Evolutionary conservation across 106 monocot genomes (phyloP), one percentile per base, ranked within the genome.

Genomic region (Xerophyta viscosa): DNA sequence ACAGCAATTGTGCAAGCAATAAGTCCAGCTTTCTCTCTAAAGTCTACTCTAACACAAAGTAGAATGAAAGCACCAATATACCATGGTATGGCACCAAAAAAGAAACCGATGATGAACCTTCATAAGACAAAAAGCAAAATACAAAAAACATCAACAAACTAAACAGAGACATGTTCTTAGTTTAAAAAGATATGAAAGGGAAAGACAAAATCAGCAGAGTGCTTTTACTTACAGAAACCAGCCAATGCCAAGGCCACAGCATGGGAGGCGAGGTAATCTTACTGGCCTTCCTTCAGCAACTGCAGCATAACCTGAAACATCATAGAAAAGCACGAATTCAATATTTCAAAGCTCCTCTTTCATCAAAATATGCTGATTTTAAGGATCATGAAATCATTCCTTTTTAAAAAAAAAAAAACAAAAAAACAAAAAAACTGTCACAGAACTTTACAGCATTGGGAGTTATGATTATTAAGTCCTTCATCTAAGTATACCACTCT

Each of bases 61-160:
- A 65, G 50, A 45, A 79, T 45, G 33, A 74, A 65, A 43, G 79
- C 79, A 61, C 73, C 79, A 65, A 61, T 65, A 31, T 79, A 79
- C 79, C 79, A 79, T 14, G 79, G 73, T 65, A 79, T 62, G 11
- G 73, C 64, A 48, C 65, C 73, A 26, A 74, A 46, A 62, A 79
- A 74, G 65, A 73, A 79, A 20, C 79, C 79, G 37, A 74, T 61
- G 10, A 79, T 79, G 48, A 79, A 79, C 69, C 79, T 79, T 49
- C 19, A 21, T 58, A 36, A 46, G 20, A 31, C 6, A 22, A 42
- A 31, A 11, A 33, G 11, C 3, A 1, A n/a, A n/a, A n/a, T n/a
- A n/a, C n/a, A n/a, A n/a, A n/a, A n/a, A n/a, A n/a, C n/a, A n/a
- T n/a, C n/a, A n/a, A n/a, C n/a, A n/a, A n/a, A n/a, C n/a, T n/a